These are phyloP conservation scores for Lojkania enalia DNA, from an alignment of 2,329 filamentous ascomycete species.

Conservation along the genomic window DNA sequence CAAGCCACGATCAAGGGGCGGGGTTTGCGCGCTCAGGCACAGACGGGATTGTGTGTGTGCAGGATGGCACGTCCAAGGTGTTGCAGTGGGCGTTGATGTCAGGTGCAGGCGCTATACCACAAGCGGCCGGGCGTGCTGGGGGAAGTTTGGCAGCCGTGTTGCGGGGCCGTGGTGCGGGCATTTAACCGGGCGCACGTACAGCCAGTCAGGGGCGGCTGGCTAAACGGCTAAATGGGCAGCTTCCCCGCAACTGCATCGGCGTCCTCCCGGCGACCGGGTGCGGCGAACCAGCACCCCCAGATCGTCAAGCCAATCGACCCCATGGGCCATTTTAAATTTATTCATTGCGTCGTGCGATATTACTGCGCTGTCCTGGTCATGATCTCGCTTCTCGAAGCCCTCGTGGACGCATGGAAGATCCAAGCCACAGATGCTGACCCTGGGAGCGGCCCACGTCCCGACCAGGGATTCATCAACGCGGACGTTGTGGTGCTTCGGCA, in stretches of 20 bases:
- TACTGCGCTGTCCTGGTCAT: slow-evolving; percentile 32
- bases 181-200: slow-evolving; percentile 17
- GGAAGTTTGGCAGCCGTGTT: slow-evolving; percentile 9
- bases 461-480: slow-evolving; percentile 31
- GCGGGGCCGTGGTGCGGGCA: slow-evolving; percentile 15
- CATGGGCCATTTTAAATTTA: slow-evolving; percentile 31
- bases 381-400: slow-evolving; percentile 46
- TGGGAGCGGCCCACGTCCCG: slow-evolving; percentile 29
- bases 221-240: slow-evolving; percentile 18
- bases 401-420: slow-evolving; percentile 42
- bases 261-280: slow-evolving; percentile 24
- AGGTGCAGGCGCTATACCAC: slow-evolving; percentile 14
- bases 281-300: slow-evolving; percentile 18
- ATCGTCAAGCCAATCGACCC: slow-evolving; percentile 38
- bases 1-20: slow-evolving; percentile 26
- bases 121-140: slow-evolving; percentile 7
- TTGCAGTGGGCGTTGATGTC: slow-evolving; percentile 17
- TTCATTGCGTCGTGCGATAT: slow-evolving; percentile 37
- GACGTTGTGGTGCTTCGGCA: slow-evolving; percentile 39
- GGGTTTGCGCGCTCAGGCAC: slow-evolving; percentile 14
- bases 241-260: slow-evolving; percentile 16
- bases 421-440: slow-evolving; percentile 42
- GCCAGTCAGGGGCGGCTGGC: slow-evolving; percentile 12
- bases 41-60: too few species aligned
- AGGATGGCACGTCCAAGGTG: slow-evolving; percentile 18